Evolutionary conservation across 2,329 filamentous ascomycete species (phyloP).

Genomic region (Phaeosphaeriaceae sp.): DNA sequence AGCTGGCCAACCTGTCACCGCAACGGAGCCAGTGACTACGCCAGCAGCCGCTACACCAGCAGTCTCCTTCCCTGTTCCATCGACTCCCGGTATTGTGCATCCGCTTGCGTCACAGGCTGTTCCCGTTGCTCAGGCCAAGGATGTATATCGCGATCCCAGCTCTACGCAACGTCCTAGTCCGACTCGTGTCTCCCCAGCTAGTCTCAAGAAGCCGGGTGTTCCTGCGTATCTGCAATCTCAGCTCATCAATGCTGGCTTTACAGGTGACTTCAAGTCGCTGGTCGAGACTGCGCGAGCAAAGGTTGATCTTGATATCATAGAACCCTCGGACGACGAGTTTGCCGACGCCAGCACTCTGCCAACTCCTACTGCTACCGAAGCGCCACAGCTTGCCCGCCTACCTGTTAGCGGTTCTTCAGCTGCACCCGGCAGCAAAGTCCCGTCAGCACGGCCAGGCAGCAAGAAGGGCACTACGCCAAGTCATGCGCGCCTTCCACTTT

Average conservation of each 20-base stretch:
- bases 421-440: conserved; percentile 35
- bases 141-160: conserved; percentile 41
- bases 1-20: conserved; percentile 40
- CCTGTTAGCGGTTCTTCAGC: conserved; percentile 34
- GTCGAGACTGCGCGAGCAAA: conserved; percentile 46
- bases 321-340: conserved; percentile 46
- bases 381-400: conserved; percentile 42
- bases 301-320: conserved; percentile 45
- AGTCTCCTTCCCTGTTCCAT: conserved; percentile 35
- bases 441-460: conserved; percentile 40
- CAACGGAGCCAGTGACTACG: conserved; percentile 38
- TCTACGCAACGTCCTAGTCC: conserved; percentile 22
- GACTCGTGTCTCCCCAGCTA: conserved; percentile 19
- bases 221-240: conserved; percentile 52
- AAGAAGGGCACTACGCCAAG: conserved; percentile 38
- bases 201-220: conserved; percentile 48
- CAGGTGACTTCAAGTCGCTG: conserved; percentile 48
- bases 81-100: conserved; percentile 44
- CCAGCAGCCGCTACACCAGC: conserved; percentile 33
- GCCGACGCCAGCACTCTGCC: conserved; percentile 36
- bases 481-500: conserved; percentile 40
- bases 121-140: conserved; percentile 35
- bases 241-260: conserved; percentile 50
- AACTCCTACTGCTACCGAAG: conserved; percentile 35
- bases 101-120: conserved; percentile 39